Evolutionary conservation across 2,329 filamentous ascomycete species (phyloP), one percentile per base, ranked within the genome.

Genomic region (Lizonia empirigonia): DNA sequence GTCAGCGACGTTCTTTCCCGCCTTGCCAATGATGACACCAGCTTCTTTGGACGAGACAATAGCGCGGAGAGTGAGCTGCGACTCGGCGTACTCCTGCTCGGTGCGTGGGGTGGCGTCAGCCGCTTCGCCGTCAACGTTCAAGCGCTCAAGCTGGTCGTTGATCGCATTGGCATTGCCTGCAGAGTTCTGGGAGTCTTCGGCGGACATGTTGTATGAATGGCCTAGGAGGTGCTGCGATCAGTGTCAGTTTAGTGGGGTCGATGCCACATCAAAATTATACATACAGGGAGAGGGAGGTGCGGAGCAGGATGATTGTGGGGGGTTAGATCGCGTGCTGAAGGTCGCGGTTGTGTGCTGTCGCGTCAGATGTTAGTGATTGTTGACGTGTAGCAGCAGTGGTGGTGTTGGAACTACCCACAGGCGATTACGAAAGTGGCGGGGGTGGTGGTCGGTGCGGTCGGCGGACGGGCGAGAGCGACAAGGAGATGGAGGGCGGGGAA

Each of bases 1-100:
- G 70, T 97, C 93, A 38, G 94, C 94, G 47, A 99, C 94, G 70
- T 99, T 97, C 83, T 97, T 96, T 72, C 94, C 94, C 50, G 88
- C 91, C 80, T 99, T 99, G 76, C 94, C 94, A 75, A 99, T 99
- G 76, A 99, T 97, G 68, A 99, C 91, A 71, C 94, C 94, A 53
- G 94, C 94, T 78, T 99, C 94, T 80, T 97, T 97, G 74, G 94
- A 97, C 26, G 94, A 97, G 63, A 99, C 94, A 73, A 99, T 97
- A 65, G 94, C 94, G 73, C 94, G 90, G 59, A 99, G 85, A 56
- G 94, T 99, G 68, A 99, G 82, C 77, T 95, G 90, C 44, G 92
- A 86, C 74, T 91, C 85, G 42, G 91, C 91, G 72, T 99, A 99
- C 76, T 99, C 94, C 74, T 97, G 92, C 66, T 99, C 94, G 52